These are phyloP conservation scores for Colletotrichum tamarilloi DNA, from an alignment of 2,329 filamentous ascomycete species.

Conservation along the genomic window DNA sequence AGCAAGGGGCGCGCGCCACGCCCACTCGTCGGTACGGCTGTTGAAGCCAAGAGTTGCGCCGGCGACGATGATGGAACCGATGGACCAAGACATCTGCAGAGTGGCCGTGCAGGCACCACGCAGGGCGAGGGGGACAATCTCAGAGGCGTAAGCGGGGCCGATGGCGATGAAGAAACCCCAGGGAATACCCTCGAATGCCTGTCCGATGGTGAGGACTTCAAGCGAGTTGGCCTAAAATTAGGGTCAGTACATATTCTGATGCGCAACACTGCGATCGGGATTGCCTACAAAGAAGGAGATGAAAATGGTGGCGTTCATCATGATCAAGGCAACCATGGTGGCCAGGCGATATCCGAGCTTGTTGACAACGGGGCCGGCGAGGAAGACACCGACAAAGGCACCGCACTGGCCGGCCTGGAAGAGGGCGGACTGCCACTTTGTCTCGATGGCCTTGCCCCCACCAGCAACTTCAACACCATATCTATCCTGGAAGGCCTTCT, in stretches of 20 bases:
- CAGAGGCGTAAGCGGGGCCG: constrained; percentile 69
- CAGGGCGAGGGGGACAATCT: constrained; percentile 68
- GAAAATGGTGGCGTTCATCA: constrained; percentile 50
- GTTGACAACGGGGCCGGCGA: constrained; percentile 52
- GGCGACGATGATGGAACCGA: constrained; percentile 69
- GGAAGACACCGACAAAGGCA: constrained; percentile 48
- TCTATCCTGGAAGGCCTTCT: constrained; percentile 47
- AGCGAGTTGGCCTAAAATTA: constrained; percentile 48
- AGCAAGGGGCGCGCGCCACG: constrained; percentile 60
- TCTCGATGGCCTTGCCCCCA: constrained; percentile 46
- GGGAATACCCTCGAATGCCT: constrained; percentile 68
- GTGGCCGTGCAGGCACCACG: constrained; percentile 68
- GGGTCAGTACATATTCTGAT: constrained; percentile 17
- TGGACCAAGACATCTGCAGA: constrained; percentile 73
- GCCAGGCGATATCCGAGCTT: constrained; percentile 50
- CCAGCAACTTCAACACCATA: constrained; percentile 47
- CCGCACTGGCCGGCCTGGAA: constrained; percentile 48
- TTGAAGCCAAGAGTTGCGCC: constrained; percentile 66
- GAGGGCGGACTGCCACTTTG: constrained; percentile 53
- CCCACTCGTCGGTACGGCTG: constrained; percentile 44
- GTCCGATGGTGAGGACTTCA: constrained; percentile 57
- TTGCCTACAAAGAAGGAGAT: constrained; percentile 63
- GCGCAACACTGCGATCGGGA: fast-evolving
- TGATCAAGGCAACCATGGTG: constrained; percentile 43
- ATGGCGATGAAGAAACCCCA: constrained; percentile 75